These are phyloP conservation scores for Populus nigra DNA, from an alignment of 345 rosid genomes.

Conservation along the genomic window DNA sequence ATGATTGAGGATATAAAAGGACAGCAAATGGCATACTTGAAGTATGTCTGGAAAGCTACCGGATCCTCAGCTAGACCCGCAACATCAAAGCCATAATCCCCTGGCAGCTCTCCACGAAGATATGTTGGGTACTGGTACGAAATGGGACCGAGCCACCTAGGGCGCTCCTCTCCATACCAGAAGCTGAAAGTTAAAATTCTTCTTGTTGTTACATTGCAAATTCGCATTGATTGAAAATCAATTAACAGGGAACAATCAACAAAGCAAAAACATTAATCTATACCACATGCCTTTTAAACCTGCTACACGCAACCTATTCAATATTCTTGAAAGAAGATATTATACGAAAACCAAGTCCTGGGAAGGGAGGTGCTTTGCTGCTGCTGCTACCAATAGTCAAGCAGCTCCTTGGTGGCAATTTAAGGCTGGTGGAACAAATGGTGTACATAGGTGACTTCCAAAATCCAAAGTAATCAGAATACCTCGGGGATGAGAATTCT, in stretches of 20 bases:
- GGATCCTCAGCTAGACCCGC: slow-evolving; percentile 77
- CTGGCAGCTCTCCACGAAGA: slow-evolving; percentile 79
- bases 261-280: too few relatives aligned
- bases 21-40: slow-evolving; percentile 50
- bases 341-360: too few relatives aligned
- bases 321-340: too few relatives aligned
- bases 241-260: not conserved
- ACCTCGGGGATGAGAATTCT: too few relatives aligned
- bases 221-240: not conserved
- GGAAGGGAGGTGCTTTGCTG: too few relatives aligned
- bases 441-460: too few relatives aligned
- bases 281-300: too few relatives aligned
- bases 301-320: too few relatives aligned
- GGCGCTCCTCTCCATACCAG: slow-evolving; percentile 90
- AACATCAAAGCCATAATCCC: slow-evolving; percentile 92
- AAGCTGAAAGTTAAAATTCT: slow-evolving; percentile 43
- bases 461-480: too few relatives aligned
- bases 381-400: too few relatives aligned
- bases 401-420: too few relatives aligned
- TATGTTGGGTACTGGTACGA: slow-evolving; percentile 69
- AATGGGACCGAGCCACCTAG: slow-evolving; percentile 95
- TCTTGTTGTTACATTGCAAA: not conserved
- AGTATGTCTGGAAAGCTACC: slow-evolving; percentile 53
- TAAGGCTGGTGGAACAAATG: too few relatives aligned
- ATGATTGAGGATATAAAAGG: not conserved